Base-by-base conservation (phyloP, 2,329 filamentous ascomycete species). In the Dothideomycetes sp. region DNA sequence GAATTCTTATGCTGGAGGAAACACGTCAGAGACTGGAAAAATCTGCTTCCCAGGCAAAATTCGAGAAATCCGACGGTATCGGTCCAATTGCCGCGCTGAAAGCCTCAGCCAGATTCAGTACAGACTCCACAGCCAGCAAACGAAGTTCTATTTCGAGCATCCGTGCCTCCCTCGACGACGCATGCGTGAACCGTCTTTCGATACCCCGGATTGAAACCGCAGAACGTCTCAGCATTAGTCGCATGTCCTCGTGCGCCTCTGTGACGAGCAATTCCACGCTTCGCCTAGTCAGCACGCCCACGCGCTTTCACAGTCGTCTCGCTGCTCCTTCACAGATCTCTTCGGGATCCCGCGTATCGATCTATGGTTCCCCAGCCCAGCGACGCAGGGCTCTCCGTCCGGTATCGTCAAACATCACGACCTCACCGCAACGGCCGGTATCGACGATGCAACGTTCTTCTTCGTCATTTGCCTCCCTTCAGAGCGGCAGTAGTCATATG, bases 311-410 rank as follows among this genome's bases (percentile, higher is more conserved):
- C n/a, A 40, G 39, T 30, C 47, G 34, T 15, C 30, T 38, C 10
- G 34, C 24, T 14, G n/a, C n/a, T n/a, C n/a, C n/a, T n/a, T n/a
- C n/a, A n/a, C n/a, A n/a, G n/a, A n/a, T n/a, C n/a, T n/a, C n/a
- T n/a, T n/a, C n/a, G n/a, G 36, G 24, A 4, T 53, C 55, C 3
- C 52, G 52, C 9, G 61, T 66, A 1, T 61, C 58, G 15, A 52
- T 54, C 1, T 55, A 51, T 24, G 65, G 65, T 18, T 67, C 65
- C 1, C 64, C 65, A 7, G 50, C 58, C 34, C 52, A 61, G 39
- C 52, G 55, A 19, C 45, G 47, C 17, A 56, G 45, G 12, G 47
- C 53, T 5, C 48, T 61, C 3, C 52, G 55, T 11, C 52, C 58
- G 24, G 52, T 55, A 11, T 57, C 52, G 31, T 54, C 52, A 5